phyloP scores from a whole-genome alignment of 1,284 basidiomycete species.

The Boletus hoseneyae region DNA sequence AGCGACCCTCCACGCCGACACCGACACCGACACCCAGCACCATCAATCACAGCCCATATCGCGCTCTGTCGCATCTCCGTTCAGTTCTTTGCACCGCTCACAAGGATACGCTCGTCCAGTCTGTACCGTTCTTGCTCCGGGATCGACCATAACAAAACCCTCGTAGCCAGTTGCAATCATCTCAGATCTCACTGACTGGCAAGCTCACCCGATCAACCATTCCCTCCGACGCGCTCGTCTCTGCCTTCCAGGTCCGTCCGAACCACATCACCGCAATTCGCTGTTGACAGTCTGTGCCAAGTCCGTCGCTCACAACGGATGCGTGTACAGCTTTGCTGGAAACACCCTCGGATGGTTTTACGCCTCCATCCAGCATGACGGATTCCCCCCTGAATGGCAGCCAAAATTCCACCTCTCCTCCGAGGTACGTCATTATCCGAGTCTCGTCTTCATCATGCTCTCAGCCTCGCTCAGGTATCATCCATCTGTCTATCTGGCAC shows the following conservation, averaged over 20 bases:
- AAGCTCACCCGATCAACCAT: constrained; percentile 24
- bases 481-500: constrained; percentile 49
- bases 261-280: neutral
- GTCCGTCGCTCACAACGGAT: constrained; percentile 35
- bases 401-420: constrained; percentile 42
- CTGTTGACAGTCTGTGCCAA: constrained; percentile 13
- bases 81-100: constrained; percentile 12
- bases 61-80: constrained; percentile 15
- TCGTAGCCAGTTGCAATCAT: constrained; percentile 36
- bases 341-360: constrained; percentile 54
- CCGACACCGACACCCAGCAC: no score
- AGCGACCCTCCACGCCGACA: no score
- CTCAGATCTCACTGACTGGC: constrained; percentile 37
- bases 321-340: constrained; percentile 40
- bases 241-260: constrained; percentile 42
- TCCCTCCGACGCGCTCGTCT: constrained; percentile 35
- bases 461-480: constrained; percentile 40
- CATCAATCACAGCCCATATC: neutral
- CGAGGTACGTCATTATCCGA: constrained; percentile 21
- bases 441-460: neutral
- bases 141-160: neutral
- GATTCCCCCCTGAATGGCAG: constrained; percentile 33
- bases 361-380: constrained; percentile 26
- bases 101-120: constrained; percentile 31
- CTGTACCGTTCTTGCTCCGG: constrained; percentile 2